Evolutionary conservation across 805 yeast species (phyloP), one percentile per base, ranked within the genome.

Genomic region (Pichia heedii): DNA sequence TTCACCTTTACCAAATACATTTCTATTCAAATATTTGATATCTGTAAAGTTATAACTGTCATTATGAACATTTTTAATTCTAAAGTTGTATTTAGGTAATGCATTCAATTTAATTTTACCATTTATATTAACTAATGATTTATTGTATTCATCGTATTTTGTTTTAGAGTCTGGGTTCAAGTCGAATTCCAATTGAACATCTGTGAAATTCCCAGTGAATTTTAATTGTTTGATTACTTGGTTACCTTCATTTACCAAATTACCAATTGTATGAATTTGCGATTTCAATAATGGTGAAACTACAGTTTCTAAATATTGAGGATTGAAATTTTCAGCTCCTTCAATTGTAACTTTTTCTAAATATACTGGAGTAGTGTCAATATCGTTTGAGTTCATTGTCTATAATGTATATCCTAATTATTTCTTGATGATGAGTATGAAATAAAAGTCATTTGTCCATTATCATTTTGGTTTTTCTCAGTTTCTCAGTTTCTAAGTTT

Each of bases 1-100:
- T 56, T 82, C 89, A 15, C 84, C 87, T n/a, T 81, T 81, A 5
- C 84, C 87, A 50, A 81, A 71, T 9, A 74, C 64, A 54, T 81
- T 81, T 48, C 65, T 63, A 48, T 71, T 66, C 3, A 61, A 50
- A 47, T 65, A 67, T 11, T 61, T 56, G 24, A 69, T 53, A 4
- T 69, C 69, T 35, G 39, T 36, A 36, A 40, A 18, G 44, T 48
- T 43, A 3, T 47, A 47, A 3, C 21, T 5, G 9, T 41, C 38
- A 15, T 36, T 46, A 26, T 45, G 49, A 24, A 36, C 35, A 3
- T 45, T 42, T 9, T 32, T 24, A n/a, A 46, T 9, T n/a, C 39
- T 26, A 12, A 39, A 13, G 22, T 16, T 26, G 2, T 37, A 21
- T 24, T 41, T 33, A 22, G 43, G 46, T 11, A 32, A 11, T 16